phyloP scores from a whole-genome alignment of 352 stramenopile genomes.

The Globisporangium canariense region DNA sequence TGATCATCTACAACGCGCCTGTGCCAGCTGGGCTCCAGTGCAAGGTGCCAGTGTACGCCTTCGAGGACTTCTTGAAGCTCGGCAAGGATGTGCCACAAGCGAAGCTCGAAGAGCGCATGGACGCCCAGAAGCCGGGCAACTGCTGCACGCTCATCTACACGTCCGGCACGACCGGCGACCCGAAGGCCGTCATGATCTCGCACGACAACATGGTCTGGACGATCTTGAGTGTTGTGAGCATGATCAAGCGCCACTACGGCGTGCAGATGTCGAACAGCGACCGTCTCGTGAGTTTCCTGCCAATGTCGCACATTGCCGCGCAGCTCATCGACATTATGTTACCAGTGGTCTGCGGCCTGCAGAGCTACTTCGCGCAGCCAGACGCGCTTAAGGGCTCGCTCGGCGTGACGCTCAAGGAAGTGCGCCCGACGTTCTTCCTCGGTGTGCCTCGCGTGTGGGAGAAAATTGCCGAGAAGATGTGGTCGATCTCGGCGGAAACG shows the following conservation, averaged over 20 bases:
- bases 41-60: slow-evolving; percentile 70
- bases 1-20: slow-evolving; percentile 91
- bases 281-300: slow-evolving; percentile 85
- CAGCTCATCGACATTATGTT: slow-evolving; percentile 88
- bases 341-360: slow-evolving; percentile 54
- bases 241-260: slow-evolving; percentile 60
- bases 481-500: slow-evolving; percentile 76
- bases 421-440: slow-evolving; percentile 88
- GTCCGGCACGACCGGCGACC: slow-evolving; percentile 91
- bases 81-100: slow-evolving; percentile 62
- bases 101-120: slow-evolving; percentile 70
- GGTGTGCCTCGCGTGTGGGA: slow-evolving; percentile 91
- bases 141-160: slow-evolving; percentile 94
- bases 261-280: slow-evolving; percentile 60
- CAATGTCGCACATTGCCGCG: slow-evolving; percentile 87
- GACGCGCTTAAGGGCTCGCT: slow-evolving; percentile 90
- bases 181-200: slow-evolving; percentile 97
- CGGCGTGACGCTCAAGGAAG: slow-evolving; percentile 79
- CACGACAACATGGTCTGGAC: slow-evolving; percentile 94
- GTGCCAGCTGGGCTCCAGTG: slow-evolving; percentile 70
- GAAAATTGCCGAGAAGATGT: slow-evolving; percentile 92
- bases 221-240: slow-evolving; percentile 52
- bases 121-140: slow-evolving; percentile 76
- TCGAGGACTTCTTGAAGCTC: slow-evolving; percentile 77
- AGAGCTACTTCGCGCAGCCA: slow-evolving; percentile 87